These are phyloP conservation scores for Cyamopsis tetragonoloba DNA, from an alignment of 306 rosid genomes.

Conservation along the genomic window DNA sequence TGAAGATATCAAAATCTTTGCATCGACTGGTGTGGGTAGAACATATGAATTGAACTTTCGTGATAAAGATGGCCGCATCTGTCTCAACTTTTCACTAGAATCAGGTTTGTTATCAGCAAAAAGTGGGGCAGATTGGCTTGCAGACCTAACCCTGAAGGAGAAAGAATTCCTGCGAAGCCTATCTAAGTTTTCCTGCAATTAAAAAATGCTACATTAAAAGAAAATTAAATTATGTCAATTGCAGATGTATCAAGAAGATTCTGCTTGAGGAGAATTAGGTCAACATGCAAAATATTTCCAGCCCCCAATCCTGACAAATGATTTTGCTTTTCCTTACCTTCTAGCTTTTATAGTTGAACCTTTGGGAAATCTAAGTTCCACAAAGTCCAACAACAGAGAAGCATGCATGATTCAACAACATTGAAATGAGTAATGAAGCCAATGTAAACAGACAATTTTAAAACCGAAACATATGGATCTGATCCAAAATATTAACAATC, in stretches of 20 bases:
- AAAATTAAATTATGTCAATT: conserved; percentile 7
- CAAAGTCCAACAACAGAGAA: conserved; percentile 44
- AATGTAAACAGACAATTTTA: not conserved
- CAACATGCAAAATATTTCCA: not conserved
- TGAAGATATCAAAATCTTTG: conserved; percentile 37
- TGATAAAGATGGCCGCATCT: conserved; percentile 50
- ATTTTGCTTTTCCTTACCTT: conserved; percentile 31
- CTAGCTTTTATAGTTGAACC: conserved; percentile 32
- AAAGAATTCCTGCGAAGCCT: conserved; percentile 39
- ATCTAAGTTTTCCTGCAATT: conserved; percentile 51
- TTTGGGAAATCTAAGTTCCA: conserved; percentile 46
- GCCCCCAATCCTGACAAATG: not conserved
- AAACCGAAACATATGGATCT: conserved; percentile 5
- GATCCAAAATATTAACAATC: conserved; percentile 7
- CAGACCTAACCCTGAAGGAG: conserved; percentile 39
- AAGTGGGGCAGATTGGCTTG: conserved; percentile 82
- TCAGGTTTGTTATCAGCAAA: conserved; percentile 47
- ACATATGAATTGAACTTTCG: conserved; percentile 64
- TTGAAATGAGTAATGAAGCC: conserved; percentile 12
- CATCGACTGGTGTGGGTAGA: conserved; percentile 68
- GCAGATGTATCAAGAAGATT: conserved; percentile 1
- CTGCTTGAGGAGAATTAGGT: not conserved
- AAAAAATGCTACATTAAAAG: not conserved
- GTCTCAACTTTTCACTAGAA: conserved; percentile 49
- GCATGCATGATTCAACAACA: not conserved